Conservation (phyloP, 345 rosid species). For the Melaleuca alternifolia region DNA sequence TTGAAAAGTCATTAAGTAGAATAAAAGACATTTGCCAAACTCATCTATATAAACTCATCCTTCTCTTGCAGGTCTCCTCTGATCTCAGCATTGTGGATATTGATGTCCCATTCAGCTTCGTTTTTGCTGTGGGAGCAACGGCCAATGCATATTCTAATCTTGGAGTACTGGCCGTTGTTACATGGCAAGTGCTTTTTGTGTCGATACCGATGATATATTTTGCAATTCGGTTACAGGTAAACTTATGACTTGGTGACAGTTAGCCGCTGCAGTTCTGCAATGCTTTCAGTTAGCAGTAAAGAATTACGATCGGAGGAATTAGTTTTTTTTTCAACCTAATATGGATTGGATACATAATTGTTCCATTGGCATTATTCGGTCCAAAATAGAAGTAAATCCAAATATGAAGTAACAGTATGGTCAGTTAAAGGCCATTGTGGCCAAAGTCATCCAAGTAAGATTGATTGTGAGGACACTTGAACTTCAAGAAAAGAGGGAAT, state of each 20-base stretch:
- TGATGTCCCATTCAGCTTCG: constrained; percentile 63
- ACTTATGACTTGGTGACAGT: neutral
- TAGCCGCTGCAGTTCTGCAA: neutral
- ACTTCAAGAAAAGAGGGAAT: neutral
- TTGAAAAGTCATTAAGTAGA: neutral
- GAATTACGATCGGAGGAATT: neutral
- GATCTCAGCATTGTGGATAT: constrained; percentile 91
- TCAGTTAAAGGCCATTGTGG: neutral
- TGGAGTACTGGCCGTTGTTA: constrained; percentile 68
- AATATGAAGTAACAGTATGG: neutral
- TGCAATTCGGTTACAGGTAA: constrained; percentile 78
- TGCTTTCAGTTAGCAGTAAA: neutral
- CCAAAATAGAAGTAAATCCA: neutral
- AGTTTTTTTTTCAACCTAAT: neutral
- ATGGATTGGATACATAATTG: neutral
- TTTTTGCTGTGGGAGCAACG: constrained; percentile 58
- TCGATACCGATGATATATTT: constrained; percentile 57
- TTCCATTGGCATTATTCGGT: neutral
- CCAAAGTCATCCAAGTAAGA: neutral
- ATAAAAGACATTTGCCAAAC: neutral
- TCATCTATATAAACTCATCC: neutral
- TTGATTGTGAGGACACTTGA: neutral
- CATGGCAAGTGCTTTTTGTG: constrained; percentile 89
- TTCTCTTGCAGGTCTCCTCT: constrained; percentile 42
- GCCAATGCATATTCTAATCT: constrained; percentile 52